phyloP scores from a whole-genome alignment of 148 eudicot species.

The Beta vulgaris region DNA sequence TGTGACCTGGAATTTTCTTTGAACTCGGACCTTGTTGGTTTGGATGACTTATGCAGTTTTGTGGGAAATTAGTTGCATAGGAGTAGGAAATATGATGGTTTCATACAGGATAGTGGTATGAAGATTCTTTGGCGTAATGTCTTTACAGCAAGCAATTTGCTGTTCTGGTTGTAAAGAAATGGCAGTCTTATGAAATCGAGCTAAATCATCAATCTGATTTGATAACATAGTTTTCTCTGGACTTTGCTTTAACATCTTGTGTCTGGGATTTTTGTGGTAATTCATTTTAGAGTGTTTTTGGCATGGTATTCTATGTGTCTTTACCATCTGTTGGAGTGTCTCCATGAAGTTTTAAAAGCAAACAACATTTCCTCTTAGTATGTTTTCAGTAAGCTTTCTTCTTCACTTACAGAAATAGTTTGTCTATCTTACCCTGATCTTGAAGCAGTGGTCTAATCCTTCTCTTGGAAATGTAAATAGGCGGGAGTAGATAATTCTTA shows the following conservation, averaged over 20 bases:
- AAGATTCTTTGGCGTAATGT: neutral
- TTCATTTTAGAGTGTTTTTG: neutral
- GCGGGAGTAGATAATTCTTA: no score
- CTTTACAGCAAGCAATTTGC: neutral
- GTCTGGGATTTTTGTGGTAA: neutral
- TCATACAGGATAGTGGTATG: neutral
- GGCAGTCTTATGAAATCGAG: neutral
- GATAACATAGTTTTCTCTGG: neutral
- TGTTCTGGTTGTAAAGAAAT: neutral
- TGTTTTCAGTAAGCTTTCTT: no score
- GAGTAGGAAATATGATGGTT: neutral
- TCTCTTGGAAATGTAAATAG: no score
- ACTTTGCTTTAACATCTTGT: neutral
- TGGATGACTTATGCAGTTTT: neutral
- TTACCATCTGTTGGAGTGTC: no score
- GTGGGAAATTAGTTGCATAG: neutral
- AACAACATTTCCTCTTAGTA: neutral
- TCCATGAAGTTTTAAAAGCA: neutral
- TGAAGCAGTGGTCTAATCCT: no score
- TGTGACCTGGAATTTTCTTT: neutral
- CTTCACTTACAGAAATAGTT: no score
- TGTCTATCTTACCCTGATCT: no score
- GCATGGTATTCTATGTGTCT: neutral
- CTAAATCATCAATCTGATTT: neutral
- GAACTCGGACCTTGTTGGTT: neutral